Evolutionary conservation across 2,329 filamentous ascomycete species (phyloP).

Genomic region (Chaetomium strumarium): DNA sequence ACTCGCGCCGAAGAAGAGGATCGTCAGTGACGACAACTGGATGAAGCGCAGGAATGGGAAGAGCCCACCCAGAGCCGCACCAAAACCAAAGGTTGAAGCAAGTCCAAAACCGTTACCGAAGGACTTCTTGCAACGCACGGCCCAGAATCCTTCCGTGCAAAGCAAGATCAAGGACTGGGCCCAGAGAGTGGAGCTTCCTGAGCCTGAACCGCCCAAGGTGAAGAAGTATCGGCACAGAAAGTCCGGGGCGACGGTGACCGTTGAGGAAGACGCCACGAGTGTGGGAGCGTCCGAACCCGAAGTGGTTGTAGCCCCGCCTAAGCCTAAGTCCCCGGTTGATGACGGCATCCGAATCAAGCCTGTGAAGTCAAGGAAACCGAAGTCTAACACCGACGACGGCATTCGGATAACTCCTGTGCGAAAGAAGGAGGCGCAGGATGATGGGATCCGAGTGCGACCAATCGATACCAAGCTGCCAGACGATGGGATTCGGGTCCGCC

Average conservation of each 20-base stretch:
- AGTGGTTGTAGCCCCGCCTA: constrained; percentile 2
- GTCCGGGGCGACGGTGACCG: constrained; percentile 30
- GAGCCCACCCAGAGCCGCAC: constrained; percentile 34
- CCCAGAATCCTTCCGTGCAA: constrained; percentile 49
- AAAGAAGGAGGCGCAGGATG: constrained; percentile 24
- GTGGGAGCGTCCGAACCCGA: constrained; percentile 17
- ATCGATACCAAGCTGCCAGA: constrained; percentile 15
- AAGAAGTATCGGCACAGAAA: constrained; percentile 25
- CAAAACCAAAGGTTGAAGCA: constrained; percentile 28
- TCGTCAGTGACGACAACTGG: constrained; percentile 92
- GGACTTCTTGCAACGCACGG: constrained; percentile 49
- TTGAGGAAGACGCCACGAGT: constrained; percentile 29
- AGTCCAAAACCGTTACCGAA: constrained; percentile 46
- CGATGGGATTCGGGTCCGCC: constrained; percentile 35
- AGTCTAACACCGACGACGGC: constrained; percentile 16
- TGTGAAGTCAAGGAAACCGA: constrained; percentile 13
- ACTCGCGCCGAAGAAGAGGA: constrained; percentile 75
- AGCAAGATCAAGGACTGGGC: constrained; percentile 60
- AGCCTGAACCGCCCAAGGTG: constrained; percentile 31
- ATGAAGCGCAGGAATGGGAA: constrained; percentile 52
- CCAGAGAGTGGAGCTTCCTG: constrained; percentile 46
- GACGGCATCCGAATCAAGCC: constrained; percentile 19
- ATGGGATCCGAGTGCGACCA: constrained; percentile 22
- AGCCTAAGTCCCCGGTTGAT: constrained; percentile 12
- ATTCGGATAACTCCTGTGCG: constrained; percentile 24